These are phyloP conservation scores for Exsudoporus frostii DNA, from an alignment of 768 basidiomycete genomes.

Conservation along the genomic window DNA sequence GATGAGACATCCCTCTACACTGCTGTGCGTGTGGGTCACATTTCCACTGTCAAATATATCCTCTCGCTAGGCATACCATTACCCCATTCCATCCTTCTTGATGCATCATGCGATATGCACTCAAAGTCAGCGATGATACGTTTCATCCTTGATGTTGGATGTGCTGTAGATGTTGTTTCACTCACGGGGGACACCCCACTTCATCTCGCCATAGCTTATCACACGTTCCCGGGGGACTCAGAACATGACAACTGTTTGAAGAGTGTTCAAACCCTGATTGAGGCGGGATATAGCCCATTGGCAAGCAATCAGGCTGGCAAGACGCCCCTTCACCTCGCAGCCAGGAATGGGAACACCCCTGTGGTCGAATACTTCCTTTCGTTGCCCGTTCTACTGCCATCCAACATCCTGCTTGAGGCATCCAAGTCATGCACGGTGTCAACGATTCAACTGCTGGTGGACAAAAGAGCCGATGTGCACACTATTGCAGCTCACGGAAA, in stretches of 20 bases:
- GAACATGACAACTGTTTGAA: not conserved
- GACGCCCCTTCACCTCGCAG: not conserved
- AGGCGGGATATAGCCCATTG: conserved; percentile 9
- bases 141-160: not conserved
- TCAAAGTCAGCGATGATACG: not conserved
- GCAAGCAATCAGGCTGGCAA: not conserved
- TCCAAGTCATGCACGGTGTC: not conserved
- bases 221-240: too few species aligned
- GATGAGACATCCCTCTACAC: not conserved
- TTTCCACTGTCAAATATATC: not conserved
- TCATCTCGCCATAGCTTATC: not conserved
- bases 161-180: not conserved
- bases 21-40: conserved; percentile 1
- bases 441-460: not conserved
- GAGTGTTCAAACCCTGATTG: not conserved
- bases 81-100: conserved; percentile 6
- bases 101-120: not conserved
- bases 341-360: not conserved
- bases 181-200: not conserved
- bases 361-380: conserved; percentile 1
- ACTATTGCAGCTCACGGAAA: not conserved
- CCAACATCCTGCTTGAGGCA: not conserved
- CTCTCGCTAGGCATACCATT: not conserved
- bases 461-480: not conserved
- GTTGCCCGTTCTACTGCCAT: not conserved